Percentiles rank a stretch among this genome's conserved stretches.
phyloP scores from a whole-genome alignment of 2,329 filamentous ascomycete species.

The Hypoxylon sp. region DNA sequence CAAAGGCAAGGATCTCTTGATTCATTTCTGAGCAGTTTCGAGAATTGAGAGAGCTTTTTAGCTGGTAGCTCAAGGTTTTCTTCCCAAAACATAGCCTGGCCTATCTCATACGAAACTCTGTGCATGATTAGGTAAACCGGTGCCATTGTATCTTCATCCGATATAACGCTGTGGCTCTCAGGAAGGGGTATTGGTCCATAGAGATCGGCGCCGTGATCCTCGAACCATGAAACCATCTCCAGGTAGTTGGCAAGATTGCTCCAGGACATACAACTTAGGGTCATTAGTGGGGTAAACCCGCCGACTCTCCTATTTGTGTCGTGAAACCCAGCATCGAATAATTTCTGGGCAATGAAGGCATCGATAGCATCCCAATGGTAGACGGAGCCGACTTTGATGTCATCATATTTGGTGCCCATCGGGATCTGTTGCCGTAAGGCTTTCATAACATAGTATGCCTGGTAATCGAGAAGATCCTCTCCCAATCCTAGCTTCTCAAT shows the following conservation, averaged over 20 bases:
- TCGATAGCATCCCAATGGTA: background rate
- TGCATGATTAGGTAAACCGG: background rate
- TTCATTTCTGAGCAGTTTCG: background rate
- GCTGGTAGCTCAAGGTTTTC: background rate
- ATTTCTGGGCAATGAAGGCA: background rate
- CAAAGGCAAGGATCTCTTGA: slow-evolving; percentile 7
- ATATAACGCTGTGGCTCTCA: too few species aligned
- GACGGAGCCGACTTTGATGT: background rate
- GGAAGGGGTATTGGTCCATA: background rate
- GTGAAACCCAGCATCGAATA: slow-evolving; percentile 23
- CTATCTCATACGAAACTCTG: background rate
- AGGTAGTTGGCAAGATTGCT: too few species aligned
- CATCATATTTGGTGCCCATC: background rate
- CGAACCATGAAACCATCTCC: slow-evolving; percentile 14
- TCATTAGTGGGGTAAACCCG: slow-evolving; percentile 3
- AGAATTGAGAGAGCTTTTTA: background rate
- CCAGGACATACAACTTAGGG: too few species aligned
- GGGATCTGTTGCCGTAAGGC: background rate
- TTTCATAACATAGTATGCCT: slow-evolving; percentile 4
- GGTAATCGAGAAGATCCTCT: background rate
- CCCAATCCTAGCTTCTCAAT: background rate
- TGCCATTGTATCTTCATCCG: background rate
- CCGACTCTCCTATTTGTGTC: background rate
- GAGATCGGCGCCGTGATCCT: slow-evolving; percentile 10
- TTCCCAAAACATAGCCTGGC: background rate